Evolutionary conservation across 2,329 filamentous ascomycete species (phyloP), one percentile per base, ranked within the genome.

Genomic region (Chaetomiaceae sp.): DNA sequence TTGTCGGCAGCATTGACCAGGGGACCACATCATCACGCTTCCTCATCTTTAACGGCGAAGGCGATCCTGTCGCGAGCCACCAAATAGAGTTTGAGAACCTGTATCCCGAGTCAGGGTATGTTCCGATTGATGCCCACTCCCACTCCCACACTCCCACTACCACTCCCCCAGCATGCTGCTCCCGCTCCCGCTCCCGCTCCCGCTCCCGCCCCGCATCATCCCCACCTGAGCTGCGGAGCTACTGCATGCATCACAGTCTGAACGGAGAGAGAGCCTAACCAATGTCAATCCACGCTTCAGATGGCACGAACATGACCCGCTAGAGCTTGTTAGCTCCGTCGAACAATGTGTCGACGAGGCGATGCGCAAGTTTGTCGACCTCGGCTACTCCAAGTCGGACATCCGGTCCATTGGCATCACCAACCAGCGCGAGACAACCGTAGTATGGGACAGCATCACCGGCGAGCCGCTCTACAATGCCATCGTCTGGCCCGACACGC

Each of bases 21-120:
- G 90, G 90, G 54, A 96, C 90, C 11, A 96, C 90, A 29, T 92
- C 87, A 54, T 89, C 90, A 30, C 81, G 90, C 33, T 96, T 96
- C 71, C 80, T 96, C 62, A 91, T 96, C 66, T 96, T 96, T 73
- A 85, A 95, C 70, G 83, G 82, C 59, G 73, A 80, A 37, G 90
- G 90, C 51, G 83, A 87, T 54, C 87, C 88, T 4, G 80, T 94
- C 40, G 89, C 87, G 33, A 85, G 84, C 62, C 89, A 95, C 67
- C 90, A 95, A 71, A 84, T 91, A 60, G 89, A 95, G 68, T 91
- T 95, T 65, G 82, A 83, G 60, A 91, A 95, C 67, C 81, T 86
- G 54, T 92, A 95, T 69, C 89, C 89, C 14, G 78, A 90, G 56
- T 86, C 90, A 59, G 91, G 91, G 87, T 94, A 76, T 72, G 83